A percentile compares a stretch with the other conserved stretches of the same genome.
Evolutionary conservation across 805 yeast species (phyloP).

Genomic region (Hanseniaspora lindneri): DNA sequence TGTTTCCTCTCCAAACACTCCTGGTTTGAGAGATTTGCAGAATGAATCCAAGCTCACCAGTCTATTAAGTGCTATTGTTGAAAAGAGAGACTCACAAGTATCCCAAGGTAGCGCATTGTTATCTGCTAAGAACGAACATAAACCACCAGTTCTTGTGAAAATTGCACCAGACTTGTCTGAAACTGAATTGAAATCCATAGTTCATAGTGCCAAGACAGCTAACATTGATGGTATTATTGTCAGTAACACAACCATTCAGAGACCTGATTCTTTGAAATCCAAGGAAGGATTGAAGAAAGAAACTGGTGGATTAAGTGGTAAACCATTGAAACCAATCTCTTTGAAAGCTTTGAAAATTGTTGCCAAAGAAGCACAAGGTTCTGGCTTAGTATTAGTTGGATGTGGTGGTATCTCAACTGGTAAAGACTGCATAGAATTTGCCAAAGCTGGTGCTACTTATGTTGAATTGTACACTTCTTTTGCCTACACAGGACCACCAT

Average conservation of each 20-base stretch:
- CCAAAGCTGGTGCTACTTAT: conserved; percentile 86
- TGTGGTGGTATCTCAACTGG: conserved; percentile 92
- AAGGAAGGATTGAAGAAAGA: conserved; percentile 38
- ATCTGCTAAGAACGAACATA: conserved; percentile 23
- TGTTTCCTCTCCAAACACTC: conserved; percentile 92
- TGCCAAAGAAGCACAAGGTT: conserved; percentile 64
- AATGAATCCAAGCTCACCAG: conserved; percentile 58
- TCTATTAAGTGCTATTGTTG: conserved; percentile 54
- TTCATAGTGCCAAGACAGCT: conserved; percentile 62
- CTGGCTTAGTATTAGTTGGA: conserved; percentile 67
- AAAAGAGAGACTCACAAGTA: conserved; percentile 49
- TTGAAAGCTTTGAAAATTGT: conserved; percentile 58
- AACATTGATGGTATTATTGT: conserved; percentile 83
- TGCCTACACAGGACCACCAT: conserved; percentile 87
- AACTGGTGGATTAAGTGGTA: conserved; percentile 87
- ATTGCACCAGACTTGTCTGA: conserved; percentile 87
- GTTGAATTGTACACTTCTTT: conserved; percentile 79
- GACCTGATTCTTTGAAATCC: conserved; percentile 54
- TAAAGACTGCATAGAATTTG: conserved; percentile 80
- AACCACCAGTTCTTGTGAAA: conserved; percentile 78
- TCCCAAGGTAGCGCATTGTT: conserved; percentile 29
- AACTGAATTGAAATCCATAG: conserved; percentile 69
- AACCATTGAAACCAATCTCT: conserved; percentile 72
- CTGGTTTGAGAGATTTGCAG: conserved; percentile 83
- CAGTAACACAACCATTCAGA: conserved; percentile 80